Evolutionary conservation across 139 green algal genomes (phyloP), one percentile per base, ranked within the genome.

Genomic region (Chlorella sp.): DNA sequence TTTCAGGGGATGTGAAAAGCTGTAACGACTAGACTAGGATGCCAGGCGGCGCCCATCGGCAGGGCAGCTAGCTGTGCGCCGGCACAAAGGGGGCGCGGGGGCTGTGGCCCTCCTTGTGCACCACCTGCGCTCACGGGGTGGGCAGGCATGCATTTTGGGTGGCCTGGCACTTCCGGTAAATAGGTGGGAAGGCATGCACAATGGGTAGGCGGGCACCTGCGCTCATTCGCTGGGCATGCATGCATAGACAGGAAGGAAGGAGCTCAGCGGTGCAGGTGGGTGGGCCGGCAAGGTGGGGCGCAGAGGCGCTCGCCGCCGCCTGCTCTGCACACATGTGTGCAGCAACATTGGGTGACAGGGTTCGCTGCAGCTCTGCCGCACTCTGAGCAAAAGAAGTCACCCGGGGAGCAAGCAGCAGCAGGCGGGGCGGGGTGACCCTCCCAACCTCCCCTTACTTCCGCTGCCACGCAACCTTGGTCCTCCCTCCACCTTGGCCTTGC

Each of bases 101-200:
- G 78, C 78, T 83, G 78, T 57, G n/a, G 42, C 53, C 79, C 16
- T 68, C 42, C 42, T 85, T 64, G 42, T 85, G 57, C 42, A 64
- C 42, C 30, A 85, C 78, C 78, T 83, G 78, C 78, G 37, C 7
- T 57, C 22, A 34, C 15, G 18, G 14, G 11, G 22, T 48, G 76
- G 76, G 30, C 15, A 7, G 76, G 37, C 37, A 26, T 0, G 57
- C 64, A 73, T n/a, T n/a, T 9, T 30, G 75, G 36, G 34, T 28
- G 16, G n/a, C n/a, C 73, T n/a, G 7, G 19, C 22, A 73, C 2
- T 7, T 73, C 22, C 15, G 64, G 11, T 57, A 5, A 57, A 16
- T 9, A 5, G 48, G 7, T 16, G 9, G 48, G 48, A 5, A 57
- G 15, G 64, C 64, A 30, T 26, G 64, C 4, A 82, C 64, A 73